Evolutionary conservation across 2,329 filamentous ascomycete species (phyloP), one percentile per base, ranked within the genome.

Genomic region (Hypoxylon sp.): DNA sequence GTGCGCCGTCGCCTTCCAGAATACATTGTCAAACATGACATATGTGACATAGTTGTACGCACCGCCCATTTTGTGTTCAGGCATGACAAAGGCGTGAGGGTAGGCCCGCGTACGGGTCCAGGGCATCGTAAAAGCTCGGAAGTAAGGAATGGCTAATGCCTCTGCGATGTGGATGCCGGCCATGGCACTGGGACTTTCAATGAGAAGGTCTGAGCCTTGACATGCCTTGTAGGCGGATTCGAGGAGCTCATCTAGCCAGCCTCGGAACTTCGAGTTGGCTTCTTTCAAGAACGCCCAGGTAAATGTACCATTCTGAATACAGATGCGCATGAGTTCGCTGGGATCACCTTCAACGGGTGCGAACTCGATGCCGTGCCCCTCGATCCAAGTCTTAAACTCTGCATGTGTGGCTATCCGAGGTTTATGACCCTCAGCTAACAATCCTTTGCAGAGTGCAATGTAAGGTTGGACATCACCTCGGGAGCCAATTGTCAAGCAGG

Each of bases 161-260:
- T 99, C 96, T 1, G 96, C 96, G 72, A 99, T 97, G 79, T 99
- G 96, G 59, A 99, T 97, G 26, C 96, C 96, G 0, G 92, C 94
- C 96, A 99, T 99, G 13, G 96, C 94, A 63, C 93, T 97, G 0
- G 96, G 96, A 51, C 93, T 97, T 79, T 99, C 96, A 67, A 99
- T 97, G 42, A 99, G 84, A 33, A 99, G 83, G 78, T 99, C 95
- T 1, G 92, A 92, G 24, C 91, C 92, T 79, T 97, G 89, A 75
- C 95, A 98, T 1, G 94, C 94, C 47, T 83, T 80, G 90, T 92
- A 98, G 0, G 94, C 91, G 14, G 94, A 94, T 14, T 86, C 86
- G 37, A 98, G 88, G 22, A 99, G 87, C 47, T 94, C 92, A 74
- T 98, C 94, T 17, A 99, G 90, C 94, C 96, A 99, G n/a, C 90